phyloP scores from a whole-genome alignment of 495 filamentous ascomycete species.

The Pseudotulostoma volvatum region DNA sequence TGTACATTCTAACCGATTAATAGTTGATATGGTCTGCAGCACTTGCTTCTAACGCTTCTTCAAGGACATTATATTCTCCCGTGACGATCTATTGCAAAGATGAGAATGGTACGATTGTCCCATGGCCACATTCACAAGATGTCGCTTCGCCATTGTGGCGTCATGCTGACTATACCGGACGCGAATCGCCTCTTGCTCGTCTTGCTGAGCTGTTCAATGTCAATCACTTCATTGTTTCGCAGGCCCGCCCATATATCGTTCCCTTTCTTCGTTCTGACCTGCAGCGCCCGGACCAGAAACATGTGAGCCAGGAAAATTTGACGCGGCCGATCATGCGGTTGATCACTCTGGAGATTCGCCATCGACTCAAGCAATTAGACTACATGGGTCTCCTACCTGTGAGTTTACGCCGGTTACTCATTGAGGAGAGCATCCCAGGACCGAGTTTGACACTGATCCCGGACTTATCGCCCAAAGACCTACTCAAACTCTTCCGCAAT shows the following conservation, averaged over 20 bases:
- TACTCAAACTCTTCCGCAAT: slow-evolving; percentile 59
- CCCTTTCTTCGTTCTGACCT: slow-evolving; percentile 74
- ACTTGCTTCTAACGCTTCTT: slow-evolving; percentile 75
- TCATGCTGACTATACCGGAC: slow-evolving; percentile 50
- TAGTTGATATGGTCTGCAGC: slow-evolving; percentile 87
- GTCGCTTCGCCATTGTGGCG: slow-evolving; percentile 54
- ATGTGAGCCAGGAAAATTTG: slow-evolving; percentile 40
- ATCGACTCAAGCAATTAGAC: slow-evolving; percentile 71
- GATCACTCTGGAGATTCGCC: slow-evolving; percentile 58
- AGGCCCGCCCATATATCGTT: slow-evolving; percentile 89
- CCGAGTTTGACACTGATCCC: slow-evolving; percentile 71
- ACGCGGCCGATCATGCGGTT: slow-evolving; percentile 51
- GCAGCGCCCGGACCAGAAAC: slow-evolving; percentile 51
- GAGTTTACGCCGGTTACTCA: slow-evolving; percentile 55
- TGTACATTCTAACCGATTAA: too few relatives aligned
- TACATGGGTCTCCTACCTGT: slow-evolving; percentile 55
- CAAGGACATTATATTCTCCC: slow-evolving; percentile 45
- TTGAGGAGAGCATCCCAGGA: slow-evolving; percentile 77
- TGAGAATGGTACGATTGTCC: slow-evolving; percentile 55
- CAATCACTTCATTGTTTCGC: slow-evolving; percentile 94
- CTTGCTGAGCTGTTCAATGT: slow-evolving; percentile 91
- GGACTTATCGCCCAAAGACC: slow-evolving; percentile 53
- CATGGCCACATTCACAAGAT: slow-evolving; percentile 57
- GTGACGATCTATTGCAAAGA: slow-evolving; percentile 72
- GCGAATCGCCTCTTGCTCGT: slow-evolving; percentile 63